Percentiles rank a stretch among this genome's conserved stretches.
Conservation (phyloP, 192 early-diverging fungal species). For the Obelidium mucronatum region DNA sequence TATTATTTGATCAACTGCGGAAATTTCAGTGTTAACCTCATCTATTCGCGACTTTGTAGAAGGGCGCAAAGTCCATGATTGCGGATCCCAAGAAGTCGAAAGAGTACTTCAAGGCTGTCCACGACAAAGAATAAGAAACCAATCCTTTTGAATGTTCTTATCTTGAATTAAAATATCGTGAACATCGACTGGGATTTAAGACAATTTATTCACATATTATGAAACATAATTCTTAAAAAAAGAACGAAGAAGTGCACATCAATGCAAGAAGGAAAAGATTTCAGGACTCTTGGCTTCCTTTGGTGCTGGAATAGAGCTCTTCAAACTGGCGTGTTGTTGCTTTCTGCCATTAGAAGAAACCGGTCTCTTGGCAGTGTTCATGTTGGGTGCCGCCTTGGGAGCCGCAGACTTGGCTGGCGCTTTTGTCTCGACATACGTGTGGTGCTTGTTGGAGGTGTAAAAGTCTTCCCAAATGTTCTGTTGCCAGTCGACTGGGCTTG, state of each 20-base stretch:
- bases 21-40: slow-evolving; percentile 10
- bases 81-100: slow-evolving; percentile 51
- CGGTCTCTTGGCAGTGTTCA: slow-evolving; percentile 4
- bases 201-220: not conserved
- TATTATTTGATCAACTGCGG: slow-evolving; percentile 17
- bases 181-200: too few relatives aligned
- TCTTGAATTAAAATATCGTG: too few relatives aligned
- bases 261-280: slow-evolving; percentile 15
- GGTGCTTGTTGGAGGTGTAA: slow-evolving; percentile 24
- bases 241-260: too few relatives aligned
- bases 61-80: slow-evolving; percentile 60
- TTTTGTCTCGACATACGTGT: not conserved
- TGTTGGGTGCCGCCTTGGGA: not conserved
- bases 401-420: not conserved
- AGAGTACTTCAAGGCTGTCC: slow-evolving; percentile 49
- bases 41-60: slow-evolving; percentile 1
- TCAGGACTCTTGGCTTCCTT: slow-evolving; percentile 21
- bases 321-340: slow-evolving; percentile 16
- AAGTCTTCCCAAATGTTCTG: slow-evolving; percentile 24
- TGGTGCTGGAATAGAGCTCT: slow-evolving; percentile 15
- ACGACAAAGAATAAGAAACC: not conserved
- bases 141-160: not conserved
- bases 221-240: not conserved
- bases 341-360: not conserved
- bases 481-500: slow-evolving; percentile 17